Percentiles rank a stretch among this genome's conserved stretches.
Evolutionary conservation across 1,284 basidiomycete species (phyloP).

Genomic region (Moesziomyces antarcticus): DNA sequence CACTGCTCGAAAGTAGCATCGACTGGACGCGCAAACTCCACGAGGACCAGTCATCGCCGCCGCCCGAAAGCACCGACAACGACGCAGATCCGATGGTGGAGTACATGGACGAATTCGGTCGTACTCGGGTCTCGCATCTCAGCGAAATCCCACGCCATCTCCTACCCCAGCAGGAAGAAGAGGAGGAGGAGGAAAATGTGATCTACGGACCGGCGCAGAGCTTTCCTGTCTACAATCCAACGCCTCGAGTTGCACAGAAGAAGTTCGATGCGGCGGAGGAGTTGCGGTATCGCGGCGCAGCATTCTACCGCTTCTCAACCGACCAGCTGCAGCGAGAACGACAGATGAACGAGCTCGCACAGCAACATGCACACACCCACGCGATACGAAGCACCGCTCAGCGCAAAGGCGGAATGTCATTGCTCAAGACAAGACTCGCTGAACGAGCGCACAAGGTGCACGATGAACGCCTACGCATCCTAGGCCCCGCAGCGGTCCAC

Average conservation of each 20-base stretch:
- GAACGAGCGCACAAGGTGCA: background rate
- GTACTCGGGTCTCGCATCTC: conserved; percentile 75
- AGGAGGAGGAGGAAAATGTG: conserved; percentile 23
- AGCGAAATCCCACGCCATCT: conserved; percentile 81
- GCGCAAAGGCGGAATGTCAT: conserved; percentile 64
- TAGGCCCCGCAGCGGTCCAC: too few relatives aligned
- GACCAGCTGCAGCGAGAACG: conserved; percentile 79
- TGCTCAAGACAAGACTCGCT: background rate
- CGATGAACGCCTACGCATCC: too few relatives aligned
- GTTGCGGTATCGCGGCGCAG: conserved; percentile 86
- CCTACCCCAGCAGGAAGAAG: conserved; percentile 57
- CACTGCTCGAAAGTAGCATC: conserved; percentile 79
- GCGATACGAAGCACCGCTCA: conserved; percentile 61
- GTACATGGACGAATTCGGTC: conserved; percentile 86
- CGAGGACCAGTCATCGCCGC: conserved; percentile 35
- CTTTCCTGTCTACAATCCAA: conserved; percentile 80
- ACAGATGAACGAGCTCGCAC: conserved; percentile 82
- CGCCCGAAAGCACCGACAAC: too few relatives aligned
- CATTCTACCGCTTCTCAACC: conserved; percentile 85
- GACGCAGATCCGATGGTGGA: conserved; percentile 78
- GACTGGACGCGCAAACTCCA: conserved; percentile 75
- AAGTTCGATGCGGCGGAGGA: conserved; percentile 82
- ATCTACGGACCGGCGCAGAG: conserved; percentile 68
- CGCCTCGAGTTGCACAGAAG: background rate
- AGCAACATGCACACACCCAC: conserved; percentile 78